phyloP scores from a whole-genome alignment of 2,329 filamentous ascomycete species.

The Phyllosticta citrichinensis region DNA sequence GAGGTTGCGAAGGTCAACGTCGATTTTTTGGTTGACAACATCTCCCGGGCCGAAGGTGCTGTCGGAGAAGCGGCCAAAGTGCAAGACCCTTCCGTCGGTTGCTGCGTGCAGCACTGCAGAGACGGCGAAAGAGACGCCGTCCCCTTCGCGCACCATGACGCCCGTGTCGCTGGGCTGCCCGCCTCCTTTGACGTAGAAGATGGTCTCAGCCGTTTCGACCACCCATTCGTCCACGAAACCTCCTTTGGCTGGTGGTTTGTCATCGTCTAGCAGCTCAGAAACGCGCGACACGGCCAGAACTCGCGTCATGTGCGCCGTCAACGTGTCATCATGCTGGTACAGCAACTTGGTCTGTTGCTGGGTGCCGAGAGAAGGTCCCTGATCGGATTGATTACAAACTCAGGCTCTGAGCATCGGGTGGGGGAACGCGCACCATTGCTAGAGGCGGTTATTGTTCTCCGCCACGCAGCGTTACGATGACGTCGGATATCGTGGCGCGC shows the following conservation, averaged over 20 bases:
- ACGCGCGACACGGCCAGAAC: conserved; percentile 42
- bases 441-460: background rate
- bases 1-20: conserved; percentile 49
- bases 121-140: conserved; percentile 36
- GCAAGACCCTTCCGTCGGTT: conserved; percentile 48
- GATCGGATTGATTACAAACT: background rate
- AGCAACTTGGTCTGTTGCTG: conserved; percentile 11
- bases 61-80: conserved; percentile 49
- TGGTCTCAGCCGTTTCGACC: conserved; percentile 54
- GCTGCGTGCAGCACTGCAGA: conserved; percentile 42
- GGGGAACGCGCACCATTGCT: background rate
- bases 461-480: background rate
- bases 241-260: conserved; percentile 50
- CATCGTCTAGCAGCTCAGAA: conserved; percentile 39
- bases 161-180: conserved; percentile 63
- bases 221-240: conserved; percentile 42
- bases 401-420: background rate
- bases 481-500: background rate
- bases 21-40: conserved; percentile 46
- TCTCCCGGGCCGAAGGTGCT: conserved; percentile 33
- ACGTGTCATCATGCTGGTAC: conserved; percentile 32
- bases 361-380: background rate
- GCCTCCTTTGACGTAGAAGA: conserved; percentile 67
- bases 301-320: conserved; percentile 34
- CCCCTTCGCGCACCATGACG: conserved; percentile 33